Conservation (phyloP, 495 filamentous ascomycete species). For the Immersiella caudata region DNA sequence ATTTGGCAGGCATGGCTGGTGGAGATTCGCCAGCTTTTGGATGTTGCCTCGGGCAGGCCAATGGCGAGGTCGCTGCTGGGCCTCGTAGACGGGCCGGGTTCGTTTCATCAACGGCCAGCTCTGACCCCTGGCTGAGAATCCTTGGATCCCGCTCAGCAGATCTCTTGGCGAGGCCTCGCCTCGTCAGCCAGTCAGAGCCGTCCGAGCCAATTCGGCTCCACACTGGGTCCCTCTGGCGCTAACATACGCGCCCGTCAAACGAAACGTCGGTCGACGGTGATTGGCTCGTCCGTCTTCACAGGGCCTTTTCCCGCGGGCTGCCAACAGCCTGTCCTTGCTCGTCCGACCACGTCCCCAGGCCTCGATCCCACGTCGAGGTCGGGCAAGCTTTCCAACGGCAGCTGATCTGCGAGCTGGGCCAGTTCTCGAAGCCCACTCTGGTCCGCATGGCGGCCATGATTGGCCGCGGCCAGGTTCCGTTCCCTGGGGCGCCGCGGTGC, state of each 20-base stretch:
- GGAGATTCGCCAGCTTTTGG: background rate
- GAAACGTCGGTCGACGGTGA: slow-evolving; percentile 24
- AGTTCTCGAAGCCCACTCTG: background rate
- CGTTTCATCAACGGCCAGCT: slow-evolving; percentile 1
- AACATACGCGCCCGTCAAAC: slow-evolving; percentile 34
- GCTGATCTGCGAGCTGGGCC: background rate
- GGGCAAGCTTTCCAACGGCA: background rate
- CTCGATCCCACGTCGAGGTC: background rate
- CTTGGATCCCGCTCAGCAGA: slow-evolving; percentile 12
- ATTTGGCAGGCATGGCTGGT: background rate
- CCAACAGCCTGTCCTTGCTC: slow-evolving; percentile 16
- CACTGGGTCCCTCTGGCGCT: slow-evolving; percentile 11
- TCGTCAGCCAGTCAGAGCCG: slow-evolving; percentile 24
- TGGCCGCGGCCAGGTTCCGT: background rate
- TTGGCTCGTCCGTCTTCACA: slow-evolving; percentile 9
- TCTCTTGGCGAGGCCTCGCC: slow-evolving; percentile 25
- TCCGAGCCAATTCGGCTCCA: slow-evolving; percentile 24
- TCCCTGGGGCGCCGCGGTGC: background rate
- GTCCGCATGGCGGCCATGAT: background rate
- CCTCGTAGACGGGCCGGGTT: background rate
- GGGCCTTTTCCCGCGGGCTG: slow-evolving; percentile 10
- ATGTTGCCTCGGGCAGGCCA: background rate
- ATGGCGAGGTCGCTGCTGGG: background rate
- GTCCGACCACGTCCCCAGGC: background rate
- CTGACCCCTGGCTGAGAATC: slow-evolving; percentile 5